A percentile compares a stretch with the other conserved stretches of the same genome.
phyloP scores from a whole-genome alignment of 805 yeast species.

The Candida krabiensis region DNA sequence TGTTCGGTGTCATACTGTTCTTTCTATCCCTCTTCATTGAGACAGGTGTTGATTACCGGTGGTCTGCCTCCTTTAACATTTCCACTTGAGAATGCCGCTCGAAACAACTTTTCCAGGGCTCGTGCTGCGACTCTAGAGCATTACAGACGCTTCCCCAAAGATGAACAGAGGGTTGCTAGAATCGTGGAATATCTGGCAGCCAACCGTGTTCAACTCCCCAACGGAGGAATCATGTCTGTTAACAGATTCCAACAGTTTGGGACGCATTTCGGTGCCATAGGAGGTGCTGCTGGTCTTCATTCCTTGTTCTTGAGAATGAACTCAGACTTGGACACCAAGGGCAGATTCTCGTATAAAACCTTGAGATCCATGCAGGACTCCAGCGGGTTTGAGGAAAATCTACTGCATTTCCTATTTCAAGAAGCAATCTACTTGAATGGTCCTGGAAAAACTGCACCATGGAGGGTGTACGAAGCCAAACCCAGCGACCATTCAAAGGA shows the following conservation, averaged over 20 bases:
- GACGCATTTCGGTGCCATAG: conserved; percentile 47
- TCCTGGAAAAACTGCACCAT: conserved; percentile 33
- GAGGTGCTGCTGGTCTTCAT: conserved; percentile 52
- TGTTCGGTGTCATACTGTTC: conserved; percentile 51
- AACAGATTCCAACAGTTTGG: conserved; percentile 58
- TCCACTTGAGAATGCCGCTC: conserved; percentile 47
- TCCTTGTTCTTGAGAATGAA: conserved; percentile 40
- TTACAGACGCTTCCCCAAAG: conserved; percentile 50
- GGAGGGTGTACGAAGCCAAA: conserved; percentile 50
- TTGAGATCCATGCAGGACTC: conserved; percentile 34
- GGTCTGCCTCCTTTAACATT: conserved; percentile 56
- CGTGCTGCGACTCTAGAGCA: conserved; percentile 47
- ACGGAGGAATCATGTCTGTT: conserved; percentile 48
- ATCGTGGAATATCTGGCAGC: conserved; percentile 37
- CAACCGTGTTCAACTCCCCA: conserved; percentile 42
- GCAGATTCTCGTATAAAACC: conserved; percentile 39
- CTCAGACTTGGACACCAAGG: conserved; percentile 38
- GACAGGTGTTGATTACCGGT: conserved; percentile 50
- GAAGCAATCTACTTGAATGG: conserved; percentile 60
- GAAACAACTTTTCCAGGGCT: conserved; percentile 46
- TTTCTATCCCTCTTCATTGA: conserved; percentile 39
- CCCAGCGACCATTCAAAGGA: conserved; percentile 7
- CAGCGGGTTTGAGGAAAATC: conserved; percentile 51
- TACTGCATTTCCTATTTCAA: conserved; percentile 54
- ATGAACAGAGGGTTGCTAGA: conserved; percentile 36